Conservation (phyloP, 116 monocot genomes). For the Phalaenopsis hybrid region DNA sequence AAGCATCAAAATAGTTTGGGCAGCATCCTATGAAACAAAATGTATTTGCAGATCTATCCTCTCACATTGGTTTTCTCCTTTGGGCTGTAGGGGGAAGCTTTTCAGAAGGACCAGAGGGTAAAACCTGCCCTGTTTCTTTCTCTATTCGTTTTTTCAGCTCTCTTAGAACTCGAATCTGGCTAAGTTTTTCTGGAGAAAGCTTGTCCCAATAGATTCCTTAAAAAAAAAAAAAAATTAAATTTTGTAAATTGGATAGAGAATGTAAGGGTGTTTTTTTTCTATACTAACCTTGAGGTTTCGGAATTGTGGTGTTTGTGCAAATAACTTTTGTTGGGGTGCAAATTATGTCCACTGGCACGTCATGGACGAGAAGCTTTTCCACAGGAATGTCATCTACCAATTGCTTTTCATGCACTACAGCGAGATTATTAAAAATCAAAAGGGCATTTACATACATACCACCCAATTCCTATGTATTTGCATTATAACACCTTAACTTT, state of each 20-base stretch:
- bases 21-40: no score
- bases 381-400: constrained; percentile 83
- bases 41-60: no score
- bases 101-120: constrained; percentile 76
- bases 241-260: neutral
- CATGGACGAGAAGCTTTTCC: constrained; percentile 79
- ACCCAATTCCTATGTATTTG: no score
- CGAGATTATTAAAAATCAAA: no score
- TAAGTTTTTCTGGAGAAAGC: constrained; percentile 83
- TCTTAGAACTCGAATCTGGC: constrained; percentile 70
- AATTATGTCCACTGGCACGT: constrained; percentile 88
- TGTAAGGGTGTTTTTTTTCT: neutral
- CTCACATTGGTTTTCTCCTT: constrained; percentile 14
- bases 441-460: no score
- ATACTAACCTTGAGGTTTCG: constrained; percentile 77
- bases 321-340: constrained; percentile 93
- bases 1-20: no score
- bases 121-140: constrained; percentile 53
- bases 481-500: no score
- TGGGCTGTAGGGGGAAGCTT: constrained; percentile 80
- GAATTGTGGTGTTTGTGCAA: constrained; percentile 75
- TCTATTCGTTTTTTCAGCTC: constrained; percentile 75
- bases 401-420: constrained; percentile 80
- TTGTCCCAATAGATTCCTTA: constrained; percentile 98
- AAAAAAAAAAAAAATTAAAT: no score